A percentile compares a stretch with the other conserved stretches of the same genome.
phyloP scores from a whole-genome alignment of 495 filamentous ascomycete genomes.

The Aspergillus saccharolyticus region DNA sequence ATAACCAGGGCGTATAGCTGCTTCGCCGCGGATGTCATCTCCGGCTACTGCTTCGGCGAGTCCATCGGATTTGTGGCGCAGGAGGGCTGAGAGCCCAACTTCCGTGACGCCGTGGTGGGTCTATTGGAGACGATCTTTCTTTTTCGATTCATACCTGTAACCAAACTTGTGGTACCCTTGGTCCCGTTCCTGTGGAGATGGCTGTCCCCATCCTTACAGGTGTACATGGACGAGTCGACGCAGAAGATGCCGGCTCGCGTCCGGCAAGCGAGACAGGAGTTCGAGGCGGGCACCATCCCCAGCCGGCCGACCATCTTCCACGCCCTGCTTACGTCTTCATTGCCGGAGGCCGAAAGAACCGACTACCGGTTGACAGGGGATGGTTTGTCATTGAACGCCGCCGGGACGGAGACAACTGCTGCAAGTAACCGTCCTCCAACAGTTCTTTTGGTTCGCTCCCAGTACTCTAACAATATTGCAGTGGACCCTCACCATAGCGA shows the following conservation, averaged over 20 bases:
- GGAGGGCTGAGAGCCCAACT: background rate
- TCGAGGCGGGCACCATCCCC: background rate
- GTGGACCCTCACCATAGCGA: background rate
- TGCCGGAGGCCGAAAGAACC: background rate
- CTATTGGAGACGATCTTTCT: background rate
- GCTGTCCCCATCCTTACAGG: no score
- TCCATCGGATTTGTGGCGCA: background rate
- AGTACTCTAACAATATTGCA: background rate
- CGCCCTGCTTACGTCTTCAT: background rate
- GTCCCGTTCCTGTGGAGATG: no score
- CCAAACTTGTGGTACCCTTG: no score
- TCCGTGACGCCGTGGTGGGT: background rate
- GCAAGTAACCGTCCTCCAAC: background rate
- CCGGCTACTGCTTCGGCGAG: background rate
- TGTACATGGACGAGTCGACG: background rate
- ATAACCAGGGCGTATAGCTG: background rate
- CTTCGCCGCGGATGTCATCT: constrained; percentile 3
- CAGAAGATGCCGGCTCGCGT: background rate
- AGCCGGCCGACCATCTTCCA: background rate
- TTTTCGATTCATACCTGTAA: background rate
- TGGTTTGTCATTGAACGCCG: background rate
- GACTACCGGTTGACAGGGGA: background rate
- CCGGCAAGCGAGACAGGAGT: background rate
- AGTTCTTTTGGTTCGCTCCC: no score
- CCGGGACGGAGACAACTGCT: background rate